Conservation (phyloP, 306 rosid species). For the Dryas octopetala region DNA sequence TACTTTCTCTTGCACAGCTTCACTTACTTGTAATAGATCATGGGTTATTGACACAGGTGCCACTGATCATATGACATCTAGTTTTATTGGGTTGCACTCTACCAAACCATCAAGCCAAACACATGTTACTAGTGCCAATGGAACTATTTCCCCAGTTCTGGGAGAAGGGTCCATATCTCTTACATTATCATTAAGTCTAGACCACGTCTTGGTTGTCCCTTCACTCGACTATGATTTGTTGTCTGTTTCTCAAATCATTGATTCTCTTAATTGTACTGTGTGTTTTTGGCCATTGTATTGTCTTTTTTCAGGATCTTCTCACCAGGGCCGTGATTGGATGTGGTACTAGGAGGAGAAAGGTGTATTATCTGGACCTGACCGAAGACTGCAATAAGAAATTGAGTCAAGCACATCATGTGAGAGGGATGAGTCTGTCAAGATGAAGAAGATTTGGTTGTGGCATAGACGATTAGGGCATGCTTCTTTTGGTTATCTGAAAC, state of each 20-base stretch:
- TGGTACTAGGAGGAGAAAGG: too few species aligned
- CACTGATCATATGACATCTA: slow-evolving; percentile 4
- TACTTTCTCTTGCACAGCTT: neutral
- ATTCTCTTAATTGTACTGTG: neutral
- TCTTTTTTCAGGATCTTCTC: too few species aligned
- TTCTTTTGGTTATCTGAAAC: too few species aligned
- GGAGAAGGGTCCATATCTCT: neutral
- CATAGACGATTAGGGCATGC: too few species aligned
- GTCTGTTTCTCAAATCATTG: slow-evolving; percentile 4
- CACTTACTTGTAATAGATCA: neutral
- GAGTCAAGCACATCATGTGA: too few species aligned
- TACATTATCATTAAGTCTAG: neutral
- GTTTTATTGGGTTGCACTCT: neutral
- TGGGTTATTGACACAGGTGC: neutral
- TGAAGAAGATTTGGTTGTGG: too few species aligned
- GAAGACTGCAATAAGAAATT: too few species aligned
- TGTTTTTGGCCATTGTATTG: too few species aligned
- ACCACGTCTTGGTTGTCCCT: neutral
- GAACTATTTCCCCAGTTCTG: neutral
- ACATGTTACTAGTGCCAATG: neutral
- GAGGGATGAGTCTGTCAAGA: too few species aligned
- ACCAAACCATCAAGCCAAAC: neutral
- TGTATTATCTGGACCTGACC: too few species aligned
- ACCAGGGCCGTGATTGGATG: too few species aligned
- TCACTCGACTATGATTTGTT: neutral